These are phyloP conservation scores for Myxozyma sirexii DNA, from an alignment of 805 yeast species.

Conservation along the genomic window DNA sequence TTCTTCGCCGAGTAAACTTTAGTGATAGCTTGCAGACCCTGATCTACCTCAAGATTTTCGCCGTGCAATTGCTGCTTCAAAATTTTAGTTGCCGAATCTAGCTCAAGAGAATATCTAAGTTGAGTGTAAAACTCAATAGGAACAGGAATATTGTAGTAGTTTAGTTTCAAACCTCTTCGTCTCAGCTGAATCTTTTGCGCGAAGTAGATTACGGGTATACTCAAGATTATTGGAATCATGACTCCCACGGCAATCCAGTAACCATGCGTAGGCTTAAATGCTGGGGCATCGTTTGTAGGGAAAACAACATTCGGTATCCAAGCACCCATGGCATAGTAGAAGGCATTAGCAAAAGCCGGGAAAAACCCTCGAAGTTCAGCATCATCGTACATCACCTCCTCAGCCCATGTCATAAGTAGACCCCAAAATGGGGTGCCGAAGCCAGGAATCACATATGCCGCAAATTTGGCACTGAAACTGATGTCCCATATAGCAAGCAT, in stretches of 20 bases:
- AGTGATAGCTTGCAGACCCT: not conserved
- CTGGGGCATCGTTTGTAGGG: conserved; percentile 41
- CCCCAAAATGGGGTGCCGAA: conserved; percentile 65
- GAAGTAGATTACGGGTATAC: conserved; percentile 16
- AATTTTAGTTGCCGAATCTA: not conserved
- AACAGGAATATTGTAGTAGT: conserved; percentile 12
- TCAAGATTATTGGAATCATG: not conserved
- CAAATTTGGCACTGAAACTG: conserved; percentile 58
- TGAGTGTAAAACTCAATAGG: conserved; percentile 11
- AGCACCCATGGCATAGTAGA: conserved; percentile 43
- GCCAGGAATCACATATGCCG: conserved; percentile 59
- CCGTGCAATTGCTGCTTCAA: not conserved
- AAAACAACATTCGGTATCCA: conserved; percentile 49
- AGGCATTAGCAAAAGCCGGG: conserved; percentile 41
- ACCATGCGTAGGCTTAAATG: conserved; percentile 33
- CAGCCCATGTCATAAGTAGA: conserved; percentile 60
- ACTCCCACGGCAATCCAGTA: conserved; percentile 18
- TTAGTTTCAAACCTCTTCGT: not conserved
- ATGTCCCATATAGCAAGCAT: conserved; percentile 60
- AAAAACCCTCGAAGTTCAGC: conserved; percentile 44
- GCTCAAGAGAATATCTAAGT: not conserved
- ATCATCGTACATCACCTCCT: conserved; percentile 58
- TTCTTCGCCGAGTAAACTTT: not conserved
- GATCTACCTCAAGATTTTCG: conserved; percentile 4
- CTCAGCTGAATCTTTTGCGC: not conserved